A percentile compares a stretch with the other conserved stretches of the same genome.
phyloP scores from a whole-genome alignment of 1,284 basidiomycete genomes.

The Papiliotrema fonsecae region DNA sequence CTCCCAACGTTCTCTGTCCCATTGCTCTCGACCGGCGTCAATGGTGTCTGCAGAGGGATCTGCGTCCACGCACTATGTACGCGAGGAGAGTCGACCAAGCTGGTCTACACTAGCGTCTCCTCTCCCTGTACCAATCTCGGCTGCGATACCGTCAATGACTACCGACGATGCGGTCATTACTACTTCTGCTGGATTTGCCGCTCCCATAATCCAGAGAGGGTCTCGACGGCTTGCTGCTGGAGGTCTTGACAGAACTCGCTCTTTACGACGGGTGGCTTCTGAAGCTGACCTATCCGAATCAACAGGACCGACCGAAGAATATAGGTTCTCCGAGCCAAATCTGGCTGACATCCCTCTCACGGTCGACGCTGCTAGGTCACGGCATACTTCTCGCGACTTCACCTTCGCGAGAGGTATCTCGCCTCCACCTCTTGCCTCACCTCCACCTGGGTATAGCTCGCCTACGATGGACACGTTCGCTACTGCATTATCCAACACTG shows the following conservation, averaged over 20 bases:
- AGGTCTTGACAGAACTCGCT: slow-evolving; percentile 24
- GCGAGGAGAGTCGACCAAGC: slow-evolving; percentile 2
- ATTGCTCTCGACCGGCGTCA: slow-evolving; percentile 15
- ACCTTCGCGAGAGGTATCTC: slow-evolving; percentile 34
- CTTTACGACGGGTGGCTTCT: slow-evolving; percentile 41
- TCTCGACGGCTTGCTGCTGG: slow-evolving; percentile 37
- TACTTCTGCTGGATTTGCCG: slow-evolving; percentile 36
- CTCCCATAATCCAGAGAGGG: slow-evolving; percentile 33
- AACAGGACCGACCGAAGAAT: not conserved
- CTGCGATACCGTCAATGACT: slow-evolving; percentile 6
- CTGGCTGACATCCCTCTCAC: slow-evolving; percentile 19
- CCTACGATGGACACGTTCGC: slow-evolving; percentile 1
- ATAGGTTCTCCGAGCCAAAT: slow-evolving; percentile 5
- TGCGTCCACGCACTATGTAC: slow-evolving; percentile 29
- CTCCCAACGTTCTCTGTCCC: slow-evolving; percentile 17
- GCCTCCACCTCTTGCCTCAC: slow-evolving; percentile 19
- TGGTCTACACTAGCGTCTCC: too few species aligned
- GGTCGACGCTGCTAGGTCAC: slow-evolving; percentile 18
- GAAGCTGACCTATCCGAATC: slow-evolving; percentile 38
- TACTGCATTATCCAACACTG: slow-evolving; percentile 3
- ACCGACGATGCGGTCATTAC: slow-evolving; percentile 41
- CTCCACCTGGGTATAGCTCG: slow-evolving; percentile 13
- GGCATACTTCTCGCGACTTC: slow-evolving; percentile 30
- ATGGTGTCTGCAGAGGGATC: slow-evolving; percentile 29
- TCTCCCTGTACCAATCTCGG: too few species aligned